Percentiles rank a stretch among this genome's conserved stretches.
Evolutionary conservation across 179 eudicot species (phyloP).

Genomic region (Heliamphora pulchella): DNA sequence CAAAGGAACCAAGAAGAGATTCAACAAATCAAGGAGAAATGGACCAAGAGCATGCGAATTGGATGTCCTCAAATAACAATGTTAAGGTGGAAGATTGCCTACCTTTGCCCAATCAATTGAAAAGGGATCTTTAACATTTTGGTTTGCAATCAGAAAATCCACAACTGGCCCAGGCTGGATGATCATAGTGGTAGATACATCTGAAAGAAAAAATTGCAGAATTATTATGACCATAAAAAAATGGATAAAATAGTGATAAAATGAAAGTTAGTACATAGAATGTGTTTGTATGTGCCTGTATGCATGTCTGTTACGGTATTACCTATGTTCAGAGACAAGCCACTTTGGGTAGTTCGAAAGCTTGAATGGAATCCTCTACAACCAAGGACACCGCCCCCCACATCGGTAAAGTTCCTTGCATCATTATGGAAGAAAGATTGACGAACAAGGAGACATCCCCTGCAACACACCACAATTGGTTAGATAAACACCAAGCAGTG

Average conservation of each 20-base stretch:
- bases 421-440: constrained; percentile 89
- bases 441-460: constrained; percentile 93
- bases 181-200: constrained; percentile 96
- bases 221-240: not conserved
- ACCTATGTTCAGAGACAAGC: constrained; percentile 86
- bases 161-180: constrained; percentile 91
- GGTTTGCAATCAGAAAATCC: constrained; percentile 77
- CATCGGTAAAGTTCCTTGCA: constrained; percentile 66
- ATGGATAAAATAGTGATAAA: not conserved
- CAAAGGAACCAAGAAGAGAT: not conserved
- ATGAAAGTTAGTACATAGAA: too few species aligned
- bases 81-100: not conserved
- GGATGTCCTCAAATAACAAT: not conserved
- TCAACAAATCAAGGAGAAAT: not conserved
- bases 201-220: constrained; percentile 27
- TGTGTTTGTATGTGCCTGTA: not conserved
- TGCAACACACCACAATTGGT: constrained; percentile 24
- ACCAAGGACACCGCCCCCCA: constrained; percentile 92
- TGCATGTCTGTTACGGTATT: not conserved
- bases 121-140: constrained; percentile 78
- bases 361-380: constrained; percentile 96
- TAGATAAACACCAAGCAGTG: not conserved
- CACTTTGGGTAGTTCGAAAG: constrained; percentile 81
- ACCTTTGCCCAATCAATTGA: constrained; percentile 93
- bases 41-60: too few species aligned